A percentile compares a stretch with the other conserved stretches of the same genome.
Conservation (phyloP, 2,329 filamentous ascomycete species). For the Pezicula radicicola region DNA sequence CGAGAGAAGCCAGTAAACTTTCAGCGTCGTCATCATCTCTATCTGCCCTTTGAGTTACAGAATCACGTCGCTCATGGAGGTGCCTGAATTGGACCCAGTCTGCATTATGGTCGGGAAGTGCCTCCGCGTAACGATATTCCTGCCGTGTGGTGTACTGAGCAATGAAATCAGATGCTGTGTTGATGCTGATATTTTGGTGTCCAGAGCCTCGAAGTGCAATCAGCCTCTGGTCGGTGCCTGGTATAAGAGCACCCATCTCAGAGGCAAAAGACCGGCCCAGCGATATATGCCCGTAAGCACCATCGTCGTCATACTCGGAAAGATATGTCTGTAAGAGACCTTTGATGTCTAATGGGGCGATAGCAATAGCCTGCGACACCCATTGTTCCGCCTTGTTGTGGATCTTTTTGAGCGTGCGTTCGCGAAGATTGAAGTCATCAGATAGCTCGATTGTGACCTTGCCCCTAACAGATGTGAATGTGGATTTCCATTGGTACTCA, state of each 20-base stretch:
- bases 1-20: slow-evolving; percentile 69
- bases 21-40: slow-evolving; percentile 56
- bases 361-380: slow-evolving; percentile 76
- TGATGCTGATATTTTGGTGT: slow-evolving; percentile 71
- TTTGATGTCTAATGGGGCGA: slow-evolving; percentile 91
- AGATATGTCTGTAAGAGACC: slow-evolving; percentile 94
- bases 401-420: slow-evolving; percentile 73
- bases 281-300: slow-evolving; percentile 85
- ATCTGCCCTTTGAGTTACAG: slow-evolving; percentile 40
- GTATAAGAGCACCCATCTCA: slow-evolving; percentile 86
- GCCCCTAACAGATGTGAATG: slow-evolving; percentile 73
- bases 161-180: slow-evolving; percentile 93
- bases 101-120: slow-evolving; percentile 63
- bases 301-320: slow-evolving; percentile 90
- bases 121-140: slow-evolving; percentile 87
- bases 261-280: slow-evolving; percentile 91
- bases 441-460: slow-evolving; percentile 86
- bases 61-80: slow-evolving; percentile 43
- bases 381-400: slow-evolving; percentile 75
- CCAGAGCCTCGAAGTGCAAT: slow-evolving; percentile 66
- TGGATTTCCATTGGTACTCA: slow-evolving; percentile 82
- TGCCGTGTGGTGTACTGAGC: slow-evolving; percentile 96
- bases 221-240: slow-evolving; percentile 80
- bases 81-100: slow-evolving; percentile 63
- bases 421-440: slow-evolving; percentile 83